phyloP scores from a whole-genome alignment of 2,329 filamentous ascomycete genomes.

The Paramyrothecium roridum region DNA sequence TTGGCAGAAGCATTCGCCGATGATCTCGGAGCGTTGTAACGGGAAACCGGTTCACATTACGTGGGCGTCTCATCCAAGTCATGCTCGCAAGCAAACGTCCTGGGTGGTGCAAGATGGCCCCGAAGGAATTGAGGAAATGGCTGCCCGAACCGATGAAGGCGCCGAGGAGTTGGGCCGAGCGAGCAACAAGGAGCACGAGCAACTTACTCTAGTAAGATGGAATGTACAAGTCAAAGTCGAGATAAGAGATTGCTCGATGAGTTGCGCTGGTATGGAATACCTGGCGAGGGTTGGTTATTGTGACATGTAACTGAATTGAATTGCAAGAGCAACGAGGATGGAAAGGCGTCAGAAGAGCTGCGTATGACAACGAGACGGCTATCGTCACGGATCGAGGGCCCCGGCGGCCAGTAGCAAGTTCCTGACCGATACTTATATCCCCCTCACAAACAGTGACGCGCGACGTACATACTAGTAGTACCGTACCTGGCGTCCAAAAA shows the following conservation, averaged over 20 bases:
- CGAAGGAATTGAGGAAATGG: too few relatives aligned
- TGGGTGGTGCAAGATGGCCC: too few relatives aligned
- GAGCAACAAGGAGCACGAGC: too few relatives aligned
- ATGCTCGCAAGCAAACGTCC: too few relatives aligned
- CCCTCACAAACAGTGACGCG: not conserved
- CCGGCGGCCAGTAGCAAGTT: not conserved
- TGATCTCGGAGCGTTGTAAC: too few relatives aligned
- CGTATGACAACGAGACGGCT: not conserved
- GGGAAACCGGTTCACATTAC: too few relatives aligned
- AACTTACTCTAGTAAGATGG: too few relatives aligned
- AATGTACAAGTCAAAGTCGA: not conserved
- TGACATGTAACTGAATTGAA: not conserved
- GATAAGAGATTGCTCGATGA: not conserved
- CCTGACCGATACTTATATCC: not conserved
- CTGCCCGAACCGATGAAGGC: too few relatives aligned
- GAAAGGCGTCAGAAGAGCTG: not conserved
- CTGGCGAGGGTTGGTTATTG: not conserved
- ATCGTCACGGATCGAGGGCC: not conserved
- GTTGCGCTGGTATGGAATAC: slow-evolving; percentile 3
- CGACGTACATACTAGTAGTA: not conserved
- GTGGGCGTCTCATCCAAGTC: too few relatives aligned
- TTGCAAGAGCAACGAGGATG: not conserved
- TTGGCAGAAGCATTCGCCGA: too few relatives aligned
- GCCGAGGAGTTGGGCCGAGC: too few relatives aligned
- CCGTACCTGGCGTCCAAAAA: not conserved